Conservation (phyloP, 768 basidiomycete species). For the Kwoniella botswanensis region DNA sequence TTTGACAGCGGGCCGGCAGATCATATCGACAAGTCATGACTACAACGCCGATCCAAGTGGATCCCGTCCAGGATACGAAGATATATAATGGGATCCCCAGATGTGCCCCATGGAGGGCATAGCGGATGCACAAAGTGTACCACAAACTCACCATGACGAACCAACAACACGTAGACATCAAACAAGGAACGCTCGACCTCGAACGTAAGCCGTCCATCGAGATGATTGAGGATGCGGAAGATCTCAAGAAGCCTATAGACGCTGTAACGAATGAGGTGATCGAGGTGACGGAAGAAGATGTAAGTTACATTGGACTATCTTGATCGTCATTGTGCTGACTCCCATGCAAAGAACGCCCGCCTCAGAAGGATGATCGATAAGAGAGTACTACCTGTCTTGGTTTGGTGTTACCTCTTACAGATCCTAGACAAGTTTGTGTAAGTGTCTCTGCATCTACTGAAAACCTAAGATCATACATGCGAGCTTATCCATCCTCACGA, state of each 20-base stretch:
- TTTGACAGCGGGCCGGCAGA: not conserved
- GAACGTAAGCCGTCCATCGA: conserved; percentile 7
- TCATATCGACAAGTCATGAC: not conserved
- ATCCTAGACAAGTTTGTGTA: conserved; percentile 45
- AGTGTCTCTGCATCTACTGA: not conserved
- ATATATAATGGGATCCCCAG: not conserved
- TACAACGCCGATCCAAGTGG: not conserved
- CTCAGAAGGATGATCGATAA: conserved; percentile 48
- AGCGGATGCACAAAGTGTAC: no score
- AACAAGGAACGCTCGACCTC: conserved; percentile 9
- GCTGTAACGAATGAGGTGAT: conserved; percentile 37
- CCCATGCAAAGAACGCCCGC: conserved; percentile 28
- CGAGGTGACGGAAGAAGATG: conserved; percentile 49
- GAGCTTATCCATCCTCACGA: no score
- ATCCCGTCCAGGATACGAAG: not conserved
- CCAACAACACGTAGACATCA: not conserved
- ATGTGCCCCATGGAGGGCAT: not conserved
- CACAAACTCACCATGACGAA: not conserved
- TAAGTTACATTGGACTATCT: conserved; percentile 24
- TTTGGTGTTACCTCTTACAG: conserved; percentile 51
- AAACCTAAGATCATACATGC: no score
- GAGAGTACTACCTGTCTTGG: conserved; percentile 43
- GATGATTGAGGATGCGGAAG: conserved; percentile 18
- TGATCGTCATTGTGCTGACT: not conserved
- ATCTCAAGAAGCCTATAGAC: conserved; percentile 10